Percentiles rank a stretch among this genome's conserved stretches.
Conservation (phyloP, 305 asterid species). For the Fraxinus sp. region DNA sequence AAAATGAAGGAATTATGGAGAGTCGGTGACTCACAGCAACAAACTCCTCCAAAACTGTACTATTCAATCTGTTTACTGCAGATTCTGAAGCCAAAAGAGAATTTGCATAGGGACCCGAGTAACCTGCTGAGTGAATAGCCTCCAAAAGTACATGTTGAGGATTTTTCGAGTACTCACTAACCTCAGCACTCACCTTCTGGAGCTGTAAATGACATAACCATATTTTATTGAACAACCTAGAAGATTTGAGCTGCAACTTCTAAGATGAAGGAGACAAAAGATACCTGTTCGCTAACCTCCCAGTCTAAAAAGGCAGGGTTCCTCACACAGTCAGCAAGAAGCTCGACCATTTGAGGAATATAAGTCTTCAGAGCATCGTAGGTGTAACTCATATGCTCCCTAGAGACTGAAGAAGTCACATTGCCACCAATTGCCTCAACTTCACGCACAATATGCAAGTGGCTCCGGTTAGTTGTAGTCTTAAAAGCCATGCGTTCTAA, state of each 20-base stretch:
- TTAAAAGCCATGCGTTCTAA: conserved; percentile 95
- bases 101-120: conserved; percentile 71
- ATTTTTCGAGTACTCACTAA: conserved; percentile 70
- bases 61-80: conserved; percentile 50
- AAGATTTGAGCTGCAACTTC: conserved; percentile 8
- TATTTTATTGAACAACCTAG: conserved; percentile 17
- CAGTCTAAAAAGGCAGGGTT: conserved; percentile 93
- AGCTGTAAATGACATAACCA: conserved; percentile 45
- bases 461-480: conserved; percentile 77
- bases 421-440: conserved; percentile 96
- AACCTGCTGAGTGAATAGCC: conserved; percentile 85
- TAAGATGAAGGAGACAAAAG: conserved; percentile 8
- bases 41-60: conserved; percentile 76
- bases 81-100: conserved; percentile 82
- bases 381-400: conserved; percentile 87
- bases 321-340: conserved; percentile 77
- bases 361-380: conserved; percentile 79
- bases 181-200: conserved; percentile 66
- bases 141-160: conserved; percentile 88
- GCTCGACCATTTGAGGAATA: conserved; percentile 92
- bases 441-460: conserved; percentile 82
- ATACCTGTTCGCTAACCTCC: conserved; percentile 96
- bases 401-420: conserved; percentile 69
- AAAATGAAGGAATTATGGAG: conserved; percentile 4
- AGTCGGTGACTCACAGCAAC: conserved; percentile 58